Base-by-base conservation (phyloP, 2,329 filamentous ascomycete species). In the Tolypocladium tropicale region DNA sequence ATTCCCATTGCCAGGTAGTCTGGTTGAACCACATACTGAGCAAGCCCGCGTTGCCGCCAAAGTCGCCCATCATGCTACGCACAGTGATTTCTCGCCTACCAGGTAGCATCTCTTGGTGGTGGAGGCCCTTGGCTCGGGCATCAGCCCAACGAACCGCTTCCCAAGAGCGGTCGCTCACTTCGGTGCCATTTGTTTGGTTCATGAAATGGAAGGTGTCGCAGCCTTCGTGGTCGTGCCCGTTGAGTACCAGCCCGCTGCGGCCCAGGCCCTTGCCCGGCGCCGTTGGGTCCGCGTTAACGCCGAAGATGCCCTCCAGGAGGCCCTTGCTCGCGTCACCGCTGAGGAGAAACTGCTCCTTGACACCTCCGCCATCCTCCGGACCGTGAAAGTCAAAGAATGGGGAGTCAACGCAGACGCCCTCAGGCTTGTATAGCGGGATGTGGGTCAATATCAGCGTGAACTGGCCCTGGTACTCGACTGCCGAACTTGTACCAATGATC, bases 1-100 rank as follows among this genome's bases (percentile, higher is more conserved):
- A 89, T 61, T 79, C 79, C 94, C 94, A 99, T 68, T 88, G 83
- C 77, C 83, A 85, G 1, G 72, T 70, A 2, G 78, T 75, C 56
- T 81, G 71, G 68, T 97, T 90, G 67, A 93, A 97, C 93, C 93
- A 99, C 1, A 89, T 80, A 59, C 88, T 94, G 43, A 99, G 72
- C 46, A 99, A 76, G 0, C 91, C 94, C 0, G 91, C 90, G 68
- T 96, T 94, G 23, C 94, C 94, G n/a, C 84, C 86, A 71, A 88
- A 99, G 56, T 89, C 89, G 56, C 94, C 94, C 94, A 99, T 99
- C 91, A 99, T 97, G 70, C 90, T 96, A 57, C 92, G 85, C 2
- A 99, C 88, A 0, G 94, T 99, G 61, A 97, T 84, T 72, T 99
- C 94, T 32, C 93, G 79, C 6, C 96, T 76, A 0, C 87, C 87